Base-by-base conservation (phyloP, 2,329 filamentous ascomycete genomes). In the Lasiodiplodia hormozganensis region DNA sequence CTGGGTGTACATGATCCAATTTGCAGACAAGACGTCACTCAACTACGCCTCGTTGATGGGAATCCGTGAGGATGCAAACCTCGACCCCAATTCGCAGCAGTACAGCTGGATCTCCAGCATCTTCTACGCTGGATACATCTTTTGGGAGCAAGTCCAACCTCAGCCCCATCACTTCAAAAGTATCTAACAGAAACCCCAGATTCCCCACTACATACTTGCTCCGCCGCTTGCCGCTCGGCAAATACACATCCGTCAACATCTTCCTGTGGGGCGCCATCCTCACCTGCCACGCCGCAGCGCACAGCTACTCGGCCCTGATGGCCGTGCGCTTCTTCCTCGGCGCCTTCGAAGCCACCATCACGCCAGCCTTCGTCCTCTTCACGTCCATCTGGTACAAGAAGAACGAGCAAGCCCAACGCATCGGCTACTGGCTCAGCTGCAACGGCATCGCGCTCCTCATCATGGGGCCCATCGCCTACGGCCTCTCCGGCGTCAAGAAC, bases 21-120 rank as follows among this genome's bases (percentile, higher is more conserved):
- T 84, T 16, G 80, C 89, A 6, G 88, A 90, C 78, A 90, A 90
- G 76, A 85, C 87, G 0, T 88, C 86, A 0, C 80, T 90, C 0
- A 81, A 79, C 1, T 90, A 90, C 72, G 87, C 87, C 2, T 89
- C 88, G 0, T 85, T 90, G 8, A 90, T 90, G 71, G 88, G 88
- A 2, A 80, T 91, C 8, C 84, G 88, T 31, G 80, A 88, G 66
- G 86, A 89, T 73, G 85, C 87, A 0, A 74, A 84, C 43, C 84
- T 91, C 1, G 57, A 47, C 18, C 36, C 36, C 36, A 78, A 84
- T 10, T 87, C 86, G 14, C 80, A 86, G 64, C 83, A 90, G 69
- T 86, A 83, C 73, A 83, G 81, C 36, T 86, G 84, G 84, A 76
- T 85, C 0, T 82, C 83, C 1, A 80, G 82, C 3, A 82, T 86